phyloP scores from a whole-genome alignment of 1,284 basidiomycete species.

The Melampsora americana region DNA sequence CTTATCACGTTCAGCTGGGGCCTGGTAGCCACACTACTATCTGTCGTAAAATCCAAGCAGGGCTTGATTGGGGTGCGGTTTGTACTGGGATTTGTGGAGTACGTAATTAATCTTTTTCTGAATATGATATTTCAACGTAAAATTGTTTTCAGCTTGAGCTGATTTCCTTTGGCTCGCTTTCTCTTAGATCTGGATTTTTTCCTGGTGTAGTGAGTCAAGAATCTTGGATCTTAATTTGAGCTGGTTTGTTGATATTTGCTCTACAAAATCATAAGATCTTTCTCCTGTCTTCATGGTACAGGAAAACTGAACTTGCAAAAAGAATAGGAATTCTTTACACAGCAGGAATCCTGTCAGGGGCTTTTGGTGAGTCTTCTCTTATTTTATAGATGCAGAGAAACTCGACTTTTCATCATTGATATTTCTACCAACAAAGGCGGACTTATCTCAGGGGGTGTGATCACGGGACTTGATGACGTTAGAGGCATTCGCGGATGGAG shows the following conservation, averaged over 20 bases:
- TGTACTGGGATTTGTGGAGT: slow-evolving; percentile 11
- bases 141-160: background rate
- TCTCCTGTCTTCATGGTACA: slow-evolving; percentile 47
- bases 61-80: slow-evolving; percentile 1
- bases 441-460: slow-evolving; percentile 47
- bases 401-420: too few relatives aligned
- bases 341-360: slow-evolving; percentile 46
- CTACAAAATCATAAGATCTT: slow-evolving; percentile 30
- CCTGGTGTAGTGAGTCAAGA: slow-evolving; percentile 7
- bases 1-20: slow-evolving; percentile 11
- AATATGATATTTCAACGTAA: background rate
- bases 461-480: slow-evolving; percentile 46
- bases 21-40: background rate
- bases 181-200: slow-evolving; percentile 4
- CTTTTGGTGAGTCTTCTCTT: slow-evolving; percentile 41
- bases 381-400: too few relatives aligned
- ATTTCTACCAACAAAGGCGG: slow-evolving; percentile 22
- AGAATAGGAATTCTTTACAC: slow-evolving; percentile 47
- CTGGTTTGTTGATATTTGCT: too few relatives aligned
- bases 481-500: slow-evolving; percentile 44
- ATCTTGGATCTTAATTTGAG: background rate
- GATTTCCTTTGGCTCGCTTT: background rate
- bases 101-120: background rate
- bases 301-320: slow-evolving; percentile 48
- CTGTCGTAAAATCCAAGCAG: background rate